Evolutionary conservation across 139 green algal species (phyloP).

Genomic region (Chlorella sp.): DNA sequence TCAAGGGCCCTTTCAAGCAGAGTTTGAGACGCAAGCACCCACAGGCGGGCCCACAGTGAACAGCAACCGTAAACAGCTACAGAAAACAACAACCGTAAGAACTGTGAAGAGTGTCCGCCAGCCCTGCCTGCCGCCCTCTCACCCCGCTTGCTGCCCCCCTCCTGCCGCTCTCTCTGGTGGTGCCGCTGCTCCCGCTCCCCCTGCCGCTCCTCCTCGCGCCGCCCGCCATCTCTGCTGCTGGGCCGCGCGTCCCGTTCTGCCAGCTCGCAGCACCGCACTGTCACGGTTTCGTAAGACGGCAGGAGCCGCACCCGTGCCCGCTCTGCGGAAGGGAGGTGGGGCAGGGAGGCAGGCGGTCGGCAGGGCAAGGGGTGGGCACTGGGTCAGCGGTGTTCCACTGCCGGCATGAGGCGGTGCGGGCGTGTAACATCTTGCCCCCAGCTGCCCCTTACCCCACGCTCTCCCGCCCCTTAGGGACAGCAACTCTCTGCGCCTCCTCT

Average conservation of each 20-base stretch:
- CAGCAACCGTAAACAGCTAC: too few species aligned
- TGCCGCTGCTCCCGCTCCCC: neutral
- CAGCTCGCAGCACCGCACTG: constrained; percentile 58
- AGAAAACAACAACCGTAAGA: too few species aligned
- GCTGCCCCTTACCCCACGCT: neutral
- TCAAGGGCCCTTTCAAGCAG: neutral
- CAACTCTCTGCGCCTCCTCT: too few species aligned
- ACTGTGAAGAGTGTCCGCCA: too few species aligned
- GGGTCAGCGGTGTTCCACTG: neutral
- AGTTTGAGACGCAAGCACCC: neutral
- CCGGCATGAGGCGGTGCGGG: too few species aligned
- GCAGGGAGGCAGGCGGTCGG: neutral
- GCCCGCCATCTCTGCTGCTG: constrained; percentile 33
- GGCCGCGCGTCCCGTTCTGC: constrained; percentile 41
- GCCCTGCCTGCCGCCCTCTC: neutral
- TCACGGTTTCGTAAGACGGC: constrained; percentile 57
- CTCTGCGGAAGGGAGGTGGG: constrained; percentile 26
- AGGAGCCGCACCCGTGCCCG: constrained; percentile 57
- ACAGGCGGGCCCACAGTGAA: too few species aligned
- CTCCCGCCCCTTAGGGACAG: too few species aligned
- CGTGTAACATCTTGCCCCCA: too few species aligned
- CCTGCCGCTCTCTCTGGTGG: neutral
- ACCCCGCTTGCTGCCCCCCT: constrained; percentile 10
- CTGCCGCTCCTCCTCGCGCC: constrained; percentile 19
- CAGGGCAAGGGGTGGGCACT: neutral